Conservation (phyloP, 1,139 yeast genomes). For the Debaryomyces sp. region DNA sequence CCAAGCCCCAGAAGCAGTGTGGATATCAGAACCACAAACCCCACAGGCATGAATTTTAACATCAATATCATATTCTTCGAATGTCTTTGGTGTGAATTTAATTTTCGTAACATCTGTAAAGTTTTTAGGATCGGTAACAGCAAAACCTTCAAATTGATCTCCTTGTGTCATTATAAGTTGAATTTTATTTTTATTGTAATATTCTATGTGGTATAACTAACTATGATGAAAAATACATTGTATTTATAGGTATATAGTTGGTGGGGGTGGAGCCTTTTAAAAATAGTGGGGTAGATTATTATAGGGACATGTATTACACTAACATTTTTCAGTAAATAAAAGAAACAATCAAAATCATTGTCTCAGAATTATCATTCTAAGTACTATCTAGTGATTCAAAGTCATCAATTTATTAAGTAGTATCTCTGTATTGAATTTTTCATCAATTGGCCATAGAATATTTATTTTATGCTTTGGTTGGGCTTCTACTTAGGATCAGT, state of each 20-base stretch:
- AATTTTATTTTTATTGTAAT: neutral
- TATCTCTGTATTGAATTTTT: neutral
- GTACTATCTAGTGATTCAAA: neutral
- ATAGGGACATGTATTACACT: neutral
- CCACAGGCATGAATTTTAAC: slow-evolving; percentile 41
- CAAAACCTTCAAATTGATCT: slow-evolving; percentile 36
- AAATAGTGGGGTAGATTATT: neutral
- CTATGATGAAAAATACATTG: neutral
- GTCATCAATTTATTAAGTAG: no score
- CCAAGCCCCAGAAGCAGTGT: slow-evolving; percentile 47
- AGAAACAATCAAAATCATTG: no score
- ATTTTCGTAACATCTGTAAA: slow-evolving; percentile 42
- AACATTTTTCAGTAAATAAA: neutral
- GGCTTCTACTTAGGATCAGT: no score
- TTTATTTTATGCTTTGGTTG: no score
- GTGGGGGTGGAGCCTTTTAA: neutral
- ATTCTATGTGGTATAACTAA: no score
- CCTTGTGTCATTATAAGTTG: slow-evolving; percentile 2
- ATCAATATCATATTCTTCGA: slow-evolving; percentile 36
- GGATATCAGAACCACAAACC: slow-evolving; percentile 46
- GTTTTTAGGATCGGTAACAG: slow-evolving; percentile 31
- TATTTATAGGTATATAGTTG: neutral
- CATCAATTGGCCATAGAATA: neutral
- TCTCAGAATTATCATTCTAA: no score
- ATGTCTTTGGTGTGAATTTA: slow-evolving; percentile 33